A percentile compares a stretch with the other conserved stretches of the same genome.
phyloP scores from a whole-genome alignment of 1,139 yeast species.

The Saccharomyces hybrid region DNA sequence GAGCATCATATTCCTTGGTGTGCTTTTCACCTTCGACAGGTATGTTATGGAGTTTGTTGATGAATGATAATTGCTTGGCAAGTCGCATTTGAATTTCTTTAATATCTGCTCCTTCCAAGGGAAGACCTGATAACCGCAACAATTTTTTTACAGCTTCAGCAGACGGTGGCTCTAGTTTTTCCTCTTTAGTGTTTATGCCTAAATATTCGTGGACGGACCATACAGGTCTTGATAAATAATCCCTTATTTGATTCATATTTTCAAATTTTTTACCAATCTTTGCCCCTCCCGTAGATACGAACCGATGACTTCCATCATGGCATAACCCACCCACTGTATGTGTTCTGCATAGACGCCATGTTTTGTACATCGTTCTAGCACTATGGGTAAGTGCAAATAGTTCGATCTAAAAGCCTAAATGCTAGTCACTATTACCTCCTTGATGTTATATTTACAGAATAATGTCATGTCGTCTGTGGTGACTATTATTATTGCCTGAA shows the following conservation, averaged over 20 bases:
- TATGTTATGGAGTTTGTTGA: constrained; percentile 36
- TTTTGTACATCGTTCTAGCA: not conserved
- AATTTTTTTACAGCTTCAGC: constrained; percentile 23
- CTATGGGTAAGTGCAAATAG: not conserved
- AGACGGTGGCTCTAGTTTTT: constrained; percentile 7
- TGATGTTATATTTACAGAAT: not conserved
- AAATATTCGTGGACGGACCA: constrained; percentile 25
- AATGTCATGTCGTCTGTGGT: not conserved
- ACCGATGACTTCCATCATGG: not conserved
- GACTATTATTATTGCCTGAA: not conserved
- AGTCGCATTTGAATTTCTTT: constrained; percentile 32
- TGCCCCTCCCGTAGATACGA: not conserved
- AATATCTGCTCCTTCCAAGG: constrained; percentile 24
- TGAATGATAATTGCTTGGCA: constrained; percentile 40
- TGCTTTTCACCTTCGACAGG: constrained; percentile 15
- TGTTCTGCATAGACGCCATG: not conserved
- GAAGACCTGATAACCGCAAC: constrained; percentile 42
- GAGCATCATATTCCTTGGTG: constrained; percentile 17
- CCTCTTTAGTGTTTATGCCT: constrained; percentile 1
- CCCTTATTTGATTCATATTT: constrained; percentile 15
- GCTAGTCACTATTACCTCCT: not conserved
- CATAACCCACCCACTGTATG: not conserved
- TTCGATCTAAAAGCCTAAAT: not conserved
- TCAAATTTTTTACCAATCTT: constrained; percentile 16
- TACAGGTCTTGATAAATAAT: constrained; percentile 15